Evolutionary conservation across 1,284 basidiomycete species (phyloP).

Genomic region (Golubevia sp.): DNA sequence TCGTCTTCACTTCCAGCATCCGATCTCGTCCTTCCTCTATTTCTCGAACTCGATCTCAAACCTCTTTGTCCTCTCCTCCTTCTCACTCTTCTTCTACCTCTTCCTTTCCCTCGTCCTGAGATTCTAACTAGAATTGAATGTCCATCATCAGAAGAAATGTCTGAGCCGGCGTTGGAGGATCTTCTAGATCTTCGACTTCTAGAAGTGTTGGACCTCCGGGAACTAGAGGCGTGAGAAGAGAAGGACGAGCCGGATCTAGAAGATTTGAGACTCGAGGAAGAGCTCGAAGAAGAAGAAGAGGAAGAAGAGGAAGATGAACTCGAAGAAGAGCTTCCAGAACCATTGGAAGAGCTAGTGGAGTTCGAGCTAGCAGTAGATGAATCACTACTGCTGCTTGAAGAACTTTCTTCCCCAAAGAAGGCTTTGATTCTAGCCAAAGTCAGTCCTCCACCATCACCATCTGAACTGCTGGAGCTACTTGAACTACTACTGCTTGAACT

Average conservation of each 20-base stretch:
- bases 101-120: background rate
- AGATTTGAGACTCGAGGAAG: constrained; percentile 10
- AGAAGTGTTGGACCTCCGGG: background rate
- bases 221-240: constrained; percentile 11
- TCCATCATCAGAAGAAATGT: constrained; percentile 3
- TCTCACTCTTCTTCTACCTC: background rate
- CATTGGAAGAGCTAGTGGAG: background rate
- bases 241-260: constrained; percentile 18
- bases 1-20: background rate
- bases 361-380: background rate
- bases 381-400: constrained; percentile 3
- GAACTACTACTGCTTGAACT: constrained; percentile 20
- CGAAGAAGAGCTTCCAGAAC: constrained; percentile 12
- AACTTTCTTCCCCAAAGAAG: constrained; percentile 42
- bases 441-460: constrained; percentile 17
- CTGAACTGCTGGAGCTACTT: constrained; percentile 16
- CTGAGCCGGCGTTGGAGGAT: background rate
- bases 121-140: background rate
- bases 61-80: background rate
- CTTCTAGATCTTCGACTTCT: constrained; percentile 6
- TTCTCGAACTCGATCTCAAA: background rate
- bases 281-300: constrained; percentile 27
- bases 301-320: background rate
- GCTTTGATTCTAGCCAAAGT: constrained; percentile 49
- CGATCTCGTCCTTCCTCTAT: background rate